Evolutionary conservation across 1,284 basidiomycete species (phyloP).

Genomic region (Filobasidium uniguttulatum): DNA sequence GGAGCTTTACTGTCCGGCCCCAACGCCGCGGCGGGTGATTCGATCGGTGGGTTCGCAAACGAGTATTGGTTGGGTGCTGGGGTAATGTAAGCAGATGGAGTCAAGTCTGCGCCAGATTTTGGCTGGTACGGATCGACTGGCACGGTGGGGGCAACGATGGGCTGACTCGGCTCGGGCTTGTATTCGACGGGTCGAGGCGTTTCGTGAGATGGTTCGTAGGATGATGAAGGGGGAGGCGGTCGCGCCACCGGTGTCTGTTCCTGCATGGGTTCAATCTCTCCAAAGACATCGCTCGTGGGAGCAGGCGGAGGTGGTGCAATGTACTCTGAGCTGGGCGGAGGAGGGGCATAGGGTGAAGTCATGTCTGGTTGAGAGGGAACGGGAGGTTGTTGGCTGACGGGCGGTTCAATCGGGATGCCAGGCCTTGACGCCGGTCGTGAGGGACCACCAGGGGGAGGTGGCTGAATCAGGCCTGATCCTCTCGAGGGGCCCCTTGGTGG

Average conservation of each 20-base stretch:
- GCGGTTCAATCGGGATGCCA: background rate
- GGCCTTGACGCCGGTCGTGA: background rate
- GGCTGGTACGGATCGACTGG: constrained; percentile 6
- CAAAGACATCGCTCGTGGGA: too few relatives aligned
- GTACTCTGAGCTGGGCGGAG: too few relatives aligned
- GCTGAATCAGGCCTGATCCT: background rate
- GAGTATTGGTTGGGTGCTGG: background rate
- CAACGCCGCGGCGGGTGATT: background rate
- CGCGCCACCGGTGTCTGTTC: too few relatives aligned
- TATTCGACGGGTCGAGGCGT: too few relatives aligned
- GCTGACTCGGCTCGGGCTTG: background rate
- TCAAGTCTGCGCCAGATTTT: background rate
- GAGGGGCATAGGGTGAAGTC: too few relatives aligned
- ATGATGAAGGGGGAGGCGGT: too few relatives aligned
- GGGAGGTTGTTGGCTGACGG: too few relatives aligned
- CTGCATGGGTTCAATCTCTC: too few relatives aligned
- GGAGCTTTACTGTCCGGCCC: too few relatives aligned
- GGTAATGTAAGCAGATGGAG: background rate
- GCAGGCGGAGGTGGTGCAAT: too few relatives aligned
- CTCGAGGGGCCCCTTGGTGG: constrained; percentile 10
- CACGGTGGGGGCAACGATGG: background rate
- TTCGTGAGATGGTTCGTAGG: too few relatives aligned
- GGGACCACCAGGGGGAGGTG: background rate
- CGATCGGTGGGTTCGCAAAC: background rate
- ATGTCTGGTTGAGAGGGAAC: too few relatives aligned